Evolutionary conservation across 345 rosid species (phyloP), one percentile per base, ranked within the genome.

Genomic region (Crucihimalaya himalaica): DNA sequence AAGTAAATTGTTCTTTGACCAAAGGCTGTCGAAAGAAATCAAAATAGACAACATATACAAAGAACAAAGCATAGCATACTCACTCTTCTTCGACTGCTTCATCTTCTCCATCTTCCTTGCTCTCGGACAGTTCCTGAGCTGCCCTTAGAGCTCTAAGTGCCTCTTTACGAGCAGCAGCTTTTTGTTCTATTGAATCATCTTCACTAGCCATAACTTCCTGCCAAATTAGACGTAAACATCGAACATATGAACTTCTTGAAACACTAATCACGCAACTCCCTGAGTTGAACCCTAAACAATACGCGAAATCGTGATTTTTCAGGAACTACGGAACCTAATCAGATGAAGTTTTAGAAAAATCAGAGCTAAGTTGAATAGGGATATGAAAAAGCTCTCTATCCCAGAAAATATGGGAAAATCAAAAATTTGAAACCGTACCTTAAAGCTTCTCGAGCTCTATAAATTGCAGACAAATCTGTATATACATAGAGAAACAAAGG

Each of bases 161-260:
- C 88, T 93, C 97, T 67, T 86, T 75, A 25, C 96, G 96, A 12
- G 81, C 81, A 5, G 87, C 91, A 45, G 90, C 87, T 6, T 88
- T 88, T 62, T 84, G 92, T 75, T 88, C 96, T 8, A 86, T 57
- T 4, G 93, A 86, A 1, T 85, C 89, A 46, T 86, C 90, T 71
- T 89, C 96, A 53, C 66, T 59, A 45, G 68, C 86, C 94, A 92
- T 89, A 16, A 20, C 72, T 66, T 42, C 65, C 81, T 78, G 63
- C 70, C 51, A 29, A 23, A 16, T 65, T 32, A 58, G 69, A 28
- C 27, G 14, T 59, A n/a, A 68, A 14, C 34, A 68, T 31, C 15
- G 2, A 60, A 40, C 27, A 28, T 9, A 35, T 9, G 39, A 35
- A 13, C 39, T 10, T 35, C 39, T 35, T 35, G 2, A 35, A 31